phyloP scores from a whole-genome alignment of 495 filamentous ascomycete genomes.

The Aspergillus nanangensis region DNA sequence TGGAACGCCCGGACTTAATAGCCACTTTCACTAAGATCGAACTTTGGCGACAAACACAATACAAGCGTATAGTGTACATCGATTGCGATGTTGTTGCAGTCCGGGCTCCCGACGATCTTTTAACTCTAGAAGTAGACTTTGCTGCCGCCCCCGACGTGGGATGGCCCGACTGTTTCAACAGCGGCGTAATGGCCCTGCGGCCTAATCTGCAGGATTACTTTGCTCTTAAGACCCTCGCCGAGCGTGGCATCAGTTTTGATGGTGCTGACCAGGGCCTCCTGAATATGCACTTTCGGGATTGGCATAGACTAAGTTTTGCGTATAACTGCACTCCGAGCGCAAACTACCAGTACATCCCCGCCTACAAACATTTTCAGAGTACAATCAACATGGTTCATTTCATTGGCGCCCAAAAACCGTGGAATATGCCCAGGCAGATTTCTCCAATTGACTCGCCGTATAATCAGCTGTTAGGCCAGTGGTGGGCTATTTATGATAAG shows the following conservation, averaged over 20 bases:
- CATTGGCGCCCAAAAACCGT: constrained; percentile 88
- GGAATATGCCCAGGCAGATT: constrained; percentile 64
- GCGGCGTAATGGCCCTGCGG: constrained; percentile 84
- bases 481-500: constrained; percentile 90
- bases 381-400: constrained; percentile 88
- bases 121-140: constrained; percentile 70
- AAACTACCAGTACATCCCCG: constrained; percentile 92
- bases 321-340: constrained; percentile 96
- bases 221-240: constrained; percentile 75
- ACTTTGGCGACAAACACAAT: constrained; percentile 89
- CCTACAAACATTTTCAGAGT: constrained; percentile 87
- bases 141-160: constrained; percentile 93
- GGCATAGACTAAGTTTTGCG: constrained; percentile 84
- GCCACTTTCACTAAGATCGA: constrained; percentile 95
- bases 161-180: constrained; percentile 99
- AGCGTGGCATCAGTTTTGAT: constrained; percentile 88
- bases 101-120: constrained; percentile 87
- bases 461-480: constrained; percentile 72
- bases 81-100: constrained; percentile 88
- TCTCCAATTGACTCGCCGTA: constrained; percentile 59
- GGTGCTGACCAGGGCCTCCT: constrained; percentile 94
- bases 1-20: constrained; percentile 85
- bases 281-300: constrained; percentile 89
- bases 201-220: constrained; percentile 87
- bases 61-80: constrained; percentile 83